Percentiles rank a stretch among this genome's conserved stretches.
phyloP scores from a whole-genome alignment of 2,329 filamentous ascomycete species.

The Ophiostoma triangulosporum region DNA sequence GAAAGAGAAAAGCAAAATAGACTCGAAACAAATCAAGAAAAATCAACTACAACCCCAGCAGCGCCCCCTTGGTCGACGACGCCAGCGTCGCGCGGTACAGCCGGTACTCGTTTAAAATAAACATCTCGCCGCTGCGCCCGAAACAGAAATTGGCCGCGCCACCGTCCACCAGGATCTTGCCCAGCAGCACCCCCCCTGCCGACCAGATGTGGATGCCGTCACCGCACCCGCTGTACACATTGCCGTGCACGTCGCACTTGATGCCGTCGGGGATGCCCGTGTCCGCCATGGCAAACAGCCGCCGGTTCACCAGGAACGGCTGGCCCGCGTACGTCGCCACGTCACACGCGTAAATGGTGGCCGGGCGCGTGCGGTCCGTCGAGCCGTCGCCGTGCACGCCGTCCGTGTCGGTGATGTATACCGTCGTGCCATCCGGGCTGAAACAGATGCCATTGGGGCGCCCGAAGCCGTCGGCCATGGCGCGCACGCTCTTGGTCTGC shows the following conservation, averaged over 20 bases:
- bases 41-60: constrained; percentile 6
- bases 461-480: constrained; percentile 33
- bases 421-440: constrained; percentile 22
- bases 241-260: constrained; percentile 27
- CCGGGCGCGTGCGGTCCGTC: constrained; percentile 18
- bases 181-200: constrained; percentile 29
- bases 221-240: constrained; percentile 33
- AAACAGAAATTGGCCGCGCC: constrained; percentile 34
- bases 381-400: constrained; percentile 19
- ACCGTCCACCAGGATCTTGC: constrained; percentile 25
- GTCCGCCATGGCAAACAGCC: constrained; percentile 37
- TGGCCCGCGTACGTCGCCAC: constrained; percentile 23
- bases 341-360: constrained; percentile 29
- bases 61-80: constrained; percentile 1
- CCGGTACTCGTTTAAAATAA: constrained; percentile 32
- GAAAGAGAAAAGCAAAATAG: neutral
- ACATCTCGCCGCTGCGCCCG: constrained; percentile 27
- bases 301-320: constrained; percentile 32
- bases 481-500: constrained; percentile 26
- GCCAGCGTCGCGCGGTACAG: constrained; percentile 23
- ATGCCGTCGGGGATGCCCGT: constrained; percentile 31
- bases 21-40: neutral
- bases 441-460: constrained; percentile 29
- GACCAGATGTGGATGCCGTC: constrained; percentile 37
- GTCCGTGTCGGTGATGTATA: constrained; percentile 31